A percentile compares a stretch with the other conserved stretches of the same genome.
Conservation (phyloP, 2,329 filamentous ascomycete species). For the Aspergillus sp. region DNA sequence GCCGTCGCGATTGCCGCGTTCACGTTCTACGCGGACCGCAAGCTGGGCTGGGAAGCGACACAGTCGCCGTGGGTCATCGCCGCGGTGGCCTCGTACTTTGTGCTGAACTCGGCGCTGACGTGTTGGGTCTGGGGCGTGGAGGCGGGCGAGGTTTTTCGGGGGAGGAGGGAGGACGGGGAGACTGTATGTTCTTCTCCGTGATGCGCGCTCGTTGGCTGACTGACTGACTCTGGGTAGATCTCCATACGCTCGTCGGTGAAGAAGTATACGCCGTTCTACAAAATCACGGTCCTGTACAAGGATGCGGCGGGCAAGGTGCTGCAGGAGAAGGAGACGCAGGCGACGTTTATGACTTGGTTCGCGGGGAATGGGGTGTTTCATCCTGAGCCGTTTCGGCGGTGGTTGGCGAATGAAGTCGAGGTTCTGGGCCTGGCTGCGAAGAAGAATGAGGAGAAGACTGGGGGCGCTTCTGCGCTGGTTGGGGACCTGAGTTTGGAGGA, state of each 20-base stretch:
- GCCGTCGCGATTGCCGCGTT: slow-evolving; percentile 71
- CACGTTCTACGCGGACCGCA: slow-evolving; percentile 87
- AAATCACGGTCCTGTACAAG: slow-evolving; percentile 52
- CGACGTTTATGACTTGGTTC: slow-evolving; percentile 55
- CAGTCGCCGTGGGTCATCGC: slow-evolving; percentile 65
- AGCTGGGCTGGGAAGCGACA: slow-evolving; percentile 77
- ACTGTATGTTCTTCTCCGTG: slow-evolving; percentile 35
- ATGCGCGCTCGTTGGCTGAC: neutral
- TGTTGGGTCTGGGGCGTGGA: slow-evolving; percentile 81
- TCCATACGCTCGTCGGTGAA: slow-evolving; percentile 61
- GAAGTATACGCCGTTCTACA: slow-evolving; percentile 76
- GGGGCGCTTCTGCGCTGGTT: slow-evolving; percentile 13
- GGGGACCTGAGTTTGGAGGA: slow-evolving; percentile 6
- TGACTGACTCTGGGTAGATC: slow-evolving; percentile 43
- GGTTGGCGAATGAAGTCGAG: slow-evolving; percentile 50
- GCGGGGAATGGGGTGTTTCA: slow-evolving; percentile 49
- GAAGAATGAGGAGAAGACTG: slow-evolving; percentile 25
- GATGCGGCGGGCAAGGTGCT: slow-evolving; percentile 30
- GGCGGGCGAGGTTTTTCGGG: slow-evolving; percentile 71
- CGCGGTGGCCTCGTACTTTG: slow-evolving; percentile 69
- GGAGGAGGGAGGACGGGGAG: slow-evolving; percentile 58
- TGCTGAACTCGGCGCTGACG: slow-evolving; percentile 68
- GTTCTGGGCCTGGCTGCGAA: slow-evolving; percentile 43
- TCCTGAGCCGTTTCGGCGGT: slow-evolving; percentile 52
- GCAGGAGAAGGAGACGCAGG: slow-evolving; percentile 42